Base-by-base conservation (phyloP, 2,329 filamentous ascomycete genomes). In the Curvularia lunata region DNA sequence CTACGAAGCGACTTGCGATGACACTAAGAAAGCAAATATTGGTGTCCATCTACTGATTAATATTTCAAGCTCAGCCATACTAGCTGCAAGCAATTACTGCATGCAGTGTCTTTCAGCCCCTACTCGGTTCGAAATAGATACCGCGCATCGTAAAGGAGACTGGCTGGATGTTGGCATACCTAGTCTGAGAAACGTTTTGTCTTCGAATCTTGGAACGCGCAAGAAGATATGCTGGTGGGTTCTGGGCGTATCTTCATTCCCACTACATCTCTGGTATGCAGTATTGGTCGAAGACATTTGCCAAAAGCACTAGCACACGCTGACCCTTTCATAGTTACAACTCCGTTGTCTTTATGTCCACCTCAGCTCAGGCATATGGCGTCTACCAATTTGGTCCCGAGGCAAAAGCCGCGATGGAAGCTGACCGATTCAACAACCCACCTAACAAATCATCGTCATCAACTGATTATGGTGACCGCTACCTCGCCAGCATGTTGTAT, bases 51-150 rank as follows among this genome's bases (percentile, higher is more conserved):
- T 45, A 5, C 23, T 45, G 1, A 45, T 45, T 16, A 45, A 45
- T 2, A 30, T 30, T 28, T 30, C 30, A 8, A 45, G 25, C 25
- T 28, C 42, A 2, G 42, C n/a, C 2, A 18, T 45, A 4, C 9
- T 30, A 30, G 25, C 12, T 28, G 42, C 23, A 9, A 45, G 42
- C 8, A 45, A 45, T 12, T 45, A 45, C 5, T 27, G 23, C 25
- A 84, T 84, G 80, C 84, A 86, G 58, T 75, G 80, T 19, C 68
- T 86, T 12, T 78, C 72, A 12, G 78, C 83, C 0, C 84, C 84
- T 0, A 84, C 80, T 0, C 71, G 84, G 23, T 56, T 65, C 8
- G 82, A 85, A 40, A 67, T 85, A 10, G 79, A 86, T 47, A 62
- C 60, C 13, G 82, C 82, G 0, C 84, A 86, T 69, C 48, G 60